phyloP scores from a whole-genome alignment of 2,329 filamentous ascomycete species.

The Exophiala sp. region DNA sequence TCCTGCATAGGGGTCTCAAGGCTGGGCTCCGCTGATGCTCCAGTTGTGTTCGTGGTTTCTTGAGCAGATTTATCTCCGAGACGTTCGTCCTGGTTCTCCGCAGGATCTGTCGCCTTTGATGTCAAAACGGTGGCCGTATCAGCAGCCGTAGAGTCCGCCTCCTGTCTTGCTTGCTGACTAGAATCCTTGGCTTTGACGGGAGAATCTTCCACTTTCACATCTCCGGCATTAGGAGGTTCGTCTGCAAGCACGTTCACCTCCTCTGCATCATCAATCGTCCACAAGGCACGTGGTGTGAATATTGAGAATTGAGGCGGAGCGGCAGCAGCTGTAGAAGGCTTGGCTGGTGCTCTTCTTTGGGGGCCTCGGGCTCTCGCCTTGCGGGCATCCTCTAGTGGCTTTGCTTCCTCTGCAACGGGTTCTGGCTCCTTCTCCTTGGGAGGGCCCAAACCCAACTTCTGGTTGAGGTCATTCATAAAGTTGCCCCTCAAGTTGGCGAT shows the following conservation, averaged over 20 bases:
- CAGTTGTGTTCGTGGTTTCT: slow-evolving; percentile 34
- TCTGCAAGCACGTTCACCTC: slow-evolving; percentile 19
- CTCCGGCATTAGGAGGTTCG: not conserved
- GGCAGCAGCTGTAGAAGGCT: slow-evolving; percentile 37
- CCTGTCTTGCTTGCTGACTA: slow-evolving; percentile 63
- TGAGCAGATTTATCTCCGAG: slow-evolving; percentile 21
- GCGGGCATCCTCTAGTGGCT: slow-evolving; percentile 77
- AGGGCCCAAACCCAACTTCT: slow-evolving; percentile 79
- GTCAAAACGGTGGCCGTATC: slow-evolving; percentile 39
- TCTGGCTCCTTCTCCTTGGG: slow-evolving; percentile 63
- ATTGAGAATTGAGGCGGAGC: slow-evolving; percentile 17
- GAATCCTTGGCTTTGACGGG: slow-evolving; percentile 1
- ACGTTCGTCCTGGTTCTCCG: slow-evolving; percentile 7
- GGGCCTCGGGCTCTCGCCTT: slow-evolving; percentile 88
- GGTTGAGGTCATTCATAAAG: slow-evolving; percentile 90
- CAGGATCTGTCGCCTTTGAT: slow-evolving; percentile 14
- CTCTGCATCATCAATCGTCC: slow-evolving; percentile 26
- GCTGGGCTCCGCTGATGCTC: slow-evolving; percentile 35
- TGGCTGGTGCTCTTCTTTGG: slow-evolving; percentile 63
- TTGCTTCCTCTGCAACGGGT: slow-evolving; percentile 54
- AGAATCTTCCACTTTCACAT: slow-evolving; percentile 4
- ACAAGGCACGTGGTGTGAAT: slow-evolving; percentile 21
- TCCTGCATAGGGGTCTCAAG: slow-evolving; percentile 35
- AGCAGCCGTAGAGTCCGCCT: slow-evolving; percentile 47
- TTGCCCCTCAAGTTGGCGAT: slow-evolving; percentile 85